phyloP scores from a whole-genome alignment of 768 basidiomycete genomes.

The Hypholoma sublateritium region DNA sequence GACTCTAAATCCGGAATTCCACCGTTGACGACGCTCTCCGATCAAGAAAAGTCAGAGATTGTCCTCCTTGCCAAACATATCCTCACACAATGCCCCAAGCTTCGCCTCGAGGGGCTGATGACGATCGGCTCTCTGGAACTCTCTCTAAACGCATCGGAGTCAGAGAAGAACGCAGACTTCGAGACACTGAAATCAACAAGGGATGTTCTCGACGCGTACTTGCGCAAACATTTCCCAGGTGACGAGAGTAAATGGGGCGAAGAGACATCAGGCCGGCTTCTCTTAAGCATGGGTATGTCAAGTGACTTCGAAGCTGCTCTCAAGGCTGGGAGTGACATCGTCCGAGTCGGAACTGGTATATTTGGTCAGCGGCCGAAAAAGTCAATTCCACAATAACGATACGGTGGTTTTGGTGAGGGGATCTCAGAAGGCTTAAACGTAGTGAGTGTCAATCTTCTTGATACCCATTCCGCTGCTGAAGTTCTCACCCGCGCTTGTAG shows the following conservation, averaged over 20 bases:
- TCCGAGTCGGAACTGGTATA: slow-evolving; percentile 89
- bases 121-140: slow-evolving; percentile 87
- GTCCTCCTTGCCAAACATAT: slow-evolving; percentile 69
- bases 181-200: slow-evolving; percentile 63
- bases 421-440: no score
- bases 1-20: slow-evolving; percentile 84
- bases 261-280: slow-evolving; percentile 43
- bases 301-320: slow-evolving; percentile 90
- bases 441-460: no score
- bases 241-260: slow-evolving; percentile 44
- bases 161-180: slow-evolving; percentile 68
- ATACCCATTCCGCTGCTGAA: no score
- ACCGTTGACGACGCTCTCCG: slow-evolving; percentile 44
- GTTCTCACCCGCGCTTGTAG: no score
- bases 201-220: slow-evolving; percentile 48
- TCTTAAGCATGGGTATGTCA: slow-evolving; percentile 96
- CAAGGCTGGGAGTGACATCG: slow-evolving; percentile 80
- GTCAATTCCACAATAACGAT: slow-evolving; percentile 12
- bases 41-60: slow-evolving; percentile 48
- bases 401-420: neutral
- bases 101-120: slow-evolving; percentile 88
- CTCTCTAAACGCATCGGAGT: slow-evolving; percentile 55
- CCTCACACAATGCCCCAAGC: slow-evolving; percentile 66
- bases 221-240: slow-evolving; percentile 30
- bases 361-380: slow-evolving; percentile 76